phyloP scores from a whole-genome alignment of 345 rosid genomes.

The Corchorus olitorius region DNA sequence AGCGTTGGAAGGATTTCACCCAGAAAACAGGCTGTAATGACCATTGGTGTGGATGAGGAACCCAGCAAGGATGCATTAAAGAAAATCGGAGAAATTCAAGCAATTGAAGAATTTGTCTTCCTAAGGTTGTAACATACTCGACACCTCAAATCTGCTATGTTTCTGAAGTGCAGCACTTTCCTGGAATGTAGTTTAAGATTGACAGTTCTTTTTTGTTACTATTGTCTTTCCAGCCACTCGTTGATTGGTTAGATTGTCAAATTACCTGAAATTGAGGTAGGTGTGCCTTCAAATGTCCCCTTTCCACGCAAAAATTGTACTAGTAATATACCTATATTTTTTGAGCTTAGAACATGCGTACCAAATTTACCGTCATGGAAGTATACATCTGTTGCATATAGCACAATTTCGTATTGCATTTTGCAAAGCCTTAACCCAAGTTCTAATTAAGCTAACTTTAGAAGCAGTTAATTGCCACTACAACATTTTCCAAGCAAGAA shows the following conservation, averaged over 20 bases:
- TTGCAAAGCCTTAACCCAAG: not conserved
- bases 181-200: not conserved
- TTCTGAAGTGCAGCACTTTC: not conserved
- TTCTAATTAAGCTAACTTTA: too few species aligned
- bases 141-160: not conserved
- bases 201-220: not conserved
- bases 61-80: conserved; percentile 49
- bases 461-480: too few species aligned
- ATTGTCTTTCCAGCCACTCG: not conserved
- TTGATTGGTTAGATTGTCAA: not conserved
- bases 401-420: too few species aligned
- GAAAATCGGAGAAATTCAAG: conserved; percentile 53
- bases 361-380: too few species aligned
- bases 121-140: conserved; percentile 39
- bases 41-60: conserved; percentile 74
- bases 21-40: conserved; percentile 67
- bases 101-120: conserved; percentile 68
- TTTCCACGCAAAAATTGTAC: not conserved
- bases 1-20: conserved; percentile 63
- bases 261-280: not conserved
- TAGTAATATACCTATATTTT: too few species aligned
- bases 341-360: too few species aligned
- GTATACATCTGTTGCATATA: too few species aligned
- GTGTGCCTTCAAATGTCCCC: not conserved
- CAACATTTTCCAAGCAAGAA: too few species aligned